Conservation (phyloP, 345 rosid genomes). For the Diplotaxis tenuifolia region DNA sequence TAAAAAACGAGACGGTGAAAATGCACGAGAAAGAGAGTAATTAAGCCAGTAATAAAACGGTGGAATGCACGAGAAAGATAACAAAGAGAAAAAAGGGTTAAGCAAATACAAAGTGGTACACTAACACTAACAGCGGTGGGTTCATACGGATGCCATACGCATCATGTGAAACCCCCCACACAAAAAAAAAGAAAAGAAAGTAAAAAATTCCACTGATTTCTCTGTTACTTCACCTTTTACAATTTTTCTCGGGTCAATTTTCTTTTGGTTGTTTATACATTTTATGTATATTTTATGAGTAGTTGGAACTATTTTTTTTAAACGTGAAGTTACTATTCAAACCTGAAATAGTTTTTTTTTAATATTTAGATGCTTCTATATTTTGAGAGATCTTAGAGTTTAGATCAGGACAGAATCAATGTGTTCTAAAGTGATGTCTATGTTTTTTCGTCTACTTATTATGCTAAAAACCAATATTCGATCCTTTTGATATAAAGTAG, state of each 20-base stretch:
- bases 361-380: background rate
- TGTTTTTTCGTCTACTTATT: background rate
- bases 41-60: background rate
- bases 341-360: background rate
- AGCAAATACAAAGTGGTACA: slow-evolving; percentile 31
- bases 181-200: background rate
- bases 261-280: background rate
- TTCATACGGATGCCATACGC: slow-evolving; percentile 32
- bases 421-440: background rate
- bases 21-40: background rate
- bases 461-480: background rate
- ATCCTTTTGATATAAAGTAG: background rate
- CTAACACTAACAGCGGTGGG: slow-evolving; percentile 25
- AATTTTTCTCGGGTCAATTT: slow-evolving; percentile 9
- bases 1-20: background rate
- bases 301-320: background rate
- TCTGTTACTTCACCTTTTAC: slow-evolving; percentile 11
- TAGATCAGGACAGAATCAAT: background rate
- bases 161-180: slow-evolving; percentile 21
- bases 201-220: background rate
- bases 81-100: slow-evolving; percentile 10
- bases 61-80: slow-evolving; percentile 29
- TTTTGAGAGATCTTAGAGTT: background rate
- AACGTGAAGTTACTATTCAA: background rate
- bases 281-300: background rate